Conservation (phyloP, 2,329 filamentous ascomycete species). For the Sporothrix mexicana region DNA sequence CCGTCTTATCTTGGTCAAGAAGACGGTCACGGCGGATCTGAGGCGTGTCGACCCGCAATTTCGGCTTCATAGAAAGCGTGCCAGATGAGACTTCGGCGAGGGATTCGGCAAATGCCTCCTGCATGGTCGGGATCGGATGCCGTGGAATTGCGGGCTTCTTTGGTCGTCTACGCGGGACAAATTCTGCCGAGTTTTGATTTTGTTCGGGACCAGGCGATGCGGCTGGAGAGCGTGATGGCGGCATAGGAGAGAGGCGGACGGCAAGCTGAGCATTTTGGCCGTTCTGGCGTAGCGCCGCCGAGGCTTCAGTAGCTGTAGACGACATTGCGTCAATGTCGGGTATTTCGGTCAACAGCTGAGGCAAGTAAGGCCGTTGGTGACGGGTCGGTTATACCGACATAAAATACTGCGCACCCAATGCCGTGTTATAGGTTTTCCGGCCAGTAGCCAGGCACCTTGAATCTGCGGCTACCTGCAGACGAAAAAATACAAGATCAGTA, state of each 20-base stretch:
- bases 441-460: constrained; percentile 2
- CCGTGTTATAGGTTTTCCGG: constrained; percentile 12
- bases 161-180: constrained; percentile 26
- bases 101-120: constrained; percentile 82
- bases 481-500: constrained; percentile 1
- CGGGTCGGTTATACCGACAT: constrained; percentile 19
- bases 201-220: constrained; percentile 26
- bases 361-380: background rate
- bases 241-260: constrained; percentile 39
- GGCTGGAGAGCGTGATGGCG: constrained; percentile 29
- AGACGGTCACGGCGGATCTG: constrained; percentile 69
- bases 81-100: constrained; percentile 71
- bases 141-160: constrained; percentile 44
- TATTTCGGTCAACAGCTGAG: too few species aligned
- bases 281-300: constrained; percentile 37
- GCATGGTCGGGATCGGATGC: constrained; percentile 78
- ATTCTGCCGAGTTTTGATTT: constrained; percentile 28
- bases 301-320: constrained; percentile 36
- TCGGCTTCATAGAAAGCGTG: constrained; percentile 55
- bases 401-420: constrained; percentile 25
- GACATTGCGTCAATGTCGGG: constrained; percentile 36
- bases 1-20: constrained; percentile 70
- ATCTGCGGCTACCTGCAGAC: constrained; percentile 17
- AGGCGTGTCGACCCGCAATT: constrained; percentile 60
- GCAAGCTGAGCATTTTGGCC: constrained; percentile 39